Conservation (phyloP, 1,284 basidiomycete genomes). For the Heterobasidion parviporum region DNA sequence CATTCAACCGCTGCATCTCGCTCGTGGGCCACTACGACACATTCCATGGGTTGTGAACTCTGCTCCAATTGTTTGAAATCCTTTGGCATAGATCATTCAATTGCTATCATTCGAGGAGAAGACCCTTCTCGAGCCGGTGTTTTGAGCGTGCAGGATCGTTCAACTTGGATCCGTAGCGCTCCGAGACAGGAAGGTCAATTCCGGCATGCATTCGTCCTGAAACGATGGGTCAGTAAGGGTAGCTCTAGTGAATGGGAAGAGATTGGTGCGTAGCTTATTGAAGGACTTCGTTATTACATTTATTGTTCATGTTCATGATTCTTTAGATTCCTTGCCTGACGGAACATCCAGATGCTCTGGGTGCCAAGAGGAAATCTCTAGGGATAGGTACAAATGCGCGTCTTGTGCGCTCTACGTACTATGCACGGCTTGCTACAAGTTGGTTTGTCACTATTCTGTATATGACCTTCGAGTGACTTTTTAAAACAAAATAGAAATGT, state of each 20-base stretch:
- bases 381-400: conserved; percentile 76
- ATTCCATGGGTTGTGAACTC: conserved; percentile 63
- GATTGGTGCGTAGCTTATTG: conserved; percentile 52
- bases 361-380: conserved; percentile 53
- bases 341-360: conserved; percentile 64
- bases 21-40: conserved; percentile 4
- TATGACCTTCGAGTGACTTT: conserved; percentile 23
- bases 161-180: conserved; percentile 48
- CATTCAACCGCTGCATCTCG: conserved; percentile 1
- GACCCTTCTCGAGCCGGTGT: conserved; percentile 22
- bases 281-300: not conserved
- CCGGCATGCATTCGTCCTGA: conserved; percentile 79
- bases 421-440: conserved; percentile 78
- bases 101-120: conserved; percentile 27
- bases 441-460: not conserved
- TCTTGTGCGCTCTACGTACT: conserved; percentile 74
- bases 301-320: conserved; percentile 1
- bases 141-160: conserved; percentile 24
- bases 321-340: conserved; percentile 63
- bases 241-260: conserved; percentile 75
- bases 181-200: conserved; percentile 63
- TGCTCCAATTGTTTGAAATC: conserved; percentile 71
- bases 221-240: conserved; percentile 47
- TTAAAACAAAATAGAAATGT: conserved; percentile 27
- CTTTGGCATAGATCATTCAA: conserved; percentile 71